A percentile compares a stretch with the other conserved stretches of the same genome.
Evolutionary conservation across 1,139 yeast genomes (phyloP).

Genomic region (Saccharomyces pastorianus): DNA sequence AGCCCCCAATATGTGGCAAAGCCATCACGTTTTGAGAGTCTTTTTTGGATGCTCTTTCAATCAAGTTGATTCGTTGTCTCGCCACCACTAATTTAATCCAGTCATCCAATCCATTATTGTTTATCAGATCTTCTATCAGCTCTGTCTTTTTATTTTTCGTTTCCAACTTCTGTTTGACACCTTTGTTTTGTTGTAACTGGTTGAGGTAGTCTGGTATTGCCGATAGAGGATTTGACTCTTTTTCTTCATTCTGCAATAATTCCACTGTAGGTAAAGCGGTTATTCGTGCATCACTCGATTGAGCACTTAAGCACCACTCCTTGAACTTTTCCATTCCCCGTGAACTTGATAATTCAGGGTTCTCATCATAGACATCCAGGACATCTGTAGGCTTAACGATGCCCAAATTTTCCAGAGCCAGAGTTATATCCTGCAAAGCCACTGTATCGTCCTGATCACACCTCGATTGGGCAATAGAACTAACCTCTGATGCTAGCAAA

Average conservation of each 20-base stretch:
- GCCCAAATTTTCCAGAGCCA: constrained; percentile 51
- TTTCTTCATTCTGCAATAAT: constrained; percentile 14
- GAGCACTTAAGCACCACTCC: constrained; percentile 41
- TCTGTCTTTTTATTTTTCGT: constrained; percentile 13
- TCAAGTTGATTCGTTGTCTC: constrained; percentile 21
- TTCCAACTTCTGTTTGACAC: constrained; percentile 8
- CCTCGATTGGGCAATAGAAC: constrained; percentile 32
- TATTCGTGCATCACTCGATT: constrained; percentile 35
- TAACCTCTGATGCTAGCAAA: constrained; percentile 39
- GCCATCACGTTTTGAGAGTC: constrained; percentile 14
- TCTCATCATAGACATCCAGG: constrained; percentile 37
- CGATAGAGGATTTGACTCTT: constrained; percentile 13
- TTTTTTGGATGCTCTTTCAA: constrained; percentile 16
- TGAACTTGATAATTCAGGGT: constrained; percentile 32
- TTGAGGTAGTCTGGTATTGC: constrained; percentile 31
- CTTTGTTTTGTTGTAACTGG: constrained; percentile 18
- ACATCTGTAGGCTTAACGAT: constrained; percentile 42
- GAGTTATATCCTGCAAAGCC: constrained; percentile 50
- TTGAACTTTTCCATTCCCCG: constrained; percentile 40
- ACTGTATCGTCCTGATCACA: constrained; percentile 36
- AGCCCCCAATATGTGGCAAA: constrained; percentile 25
- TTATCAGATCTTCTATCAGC: constrained; percentile 25
- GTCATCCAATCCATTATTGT: constrained; percentile 28
- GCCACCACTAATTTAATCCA: constrained; percentile 26
- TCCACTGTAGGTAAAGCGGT: constrained; percentile 34